Evolutionary conservation across 345 rosid species (phyloP), one percentile per base, ranked within the genome.

Genomic region (Acer saccharum): DNA sequence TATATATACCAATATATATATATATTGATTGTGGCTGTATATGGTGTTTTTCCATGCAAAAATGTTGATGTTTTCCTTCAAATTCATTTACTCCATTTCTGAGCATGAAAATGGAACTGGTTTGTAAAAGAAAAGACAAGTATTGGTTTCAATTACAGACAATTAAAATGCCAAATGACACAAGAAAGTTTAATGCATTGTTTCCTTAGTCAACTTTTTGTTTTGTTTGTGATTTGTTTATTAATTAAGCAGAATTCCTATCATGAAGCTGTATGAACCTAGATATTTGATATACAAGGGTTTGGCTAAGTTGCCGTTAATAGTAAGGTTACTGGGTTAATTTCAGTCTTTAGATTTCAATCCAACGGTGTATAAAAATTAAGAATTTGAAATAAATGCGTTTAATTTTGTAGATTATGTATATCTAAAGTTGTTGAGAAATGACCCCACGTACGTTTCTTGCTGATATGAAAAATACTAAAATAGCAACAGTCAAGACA

Each of bases 1-100:
- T 80, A 83, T 84, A 83, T 80, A 83, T 84, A 83, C 76, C 65
- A 69, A 70, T 69, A 77, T 78, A 74, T 77, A 81, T 43, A 74
- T 79, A 81, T 79, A 80, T 84, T 72, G 83, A 78, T 80, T 83
- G 83, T 68, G 75, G 73, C 77, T 72, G 80, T 44, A 60, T 43
- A 52, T 75, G 75, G 76, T 63, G 23, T 74, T 16, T n/a, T 12
- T 35, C 39, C 39, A 35, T 50, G 17, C 6, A 13, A 11, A 11
- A 11, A 29, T 29, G 32, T 29, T 29, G 32, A 29, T 29, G 32
- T 29, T 29, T 29, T 29, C 32, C 32, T 29, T 29, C 0, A 3
- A 29, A 29, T 29, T 29, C 32, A 29, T 29, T 29, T 29, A 29
- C 32, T 29, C 32, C 32, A 29, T 29, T 29, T 29, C 17, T 13